A percentile compares a stretch with the other conserved stretches of the same genome.
Conservation (phyloP, 345 rosid species). For the Salix suchowensis region DNA sequence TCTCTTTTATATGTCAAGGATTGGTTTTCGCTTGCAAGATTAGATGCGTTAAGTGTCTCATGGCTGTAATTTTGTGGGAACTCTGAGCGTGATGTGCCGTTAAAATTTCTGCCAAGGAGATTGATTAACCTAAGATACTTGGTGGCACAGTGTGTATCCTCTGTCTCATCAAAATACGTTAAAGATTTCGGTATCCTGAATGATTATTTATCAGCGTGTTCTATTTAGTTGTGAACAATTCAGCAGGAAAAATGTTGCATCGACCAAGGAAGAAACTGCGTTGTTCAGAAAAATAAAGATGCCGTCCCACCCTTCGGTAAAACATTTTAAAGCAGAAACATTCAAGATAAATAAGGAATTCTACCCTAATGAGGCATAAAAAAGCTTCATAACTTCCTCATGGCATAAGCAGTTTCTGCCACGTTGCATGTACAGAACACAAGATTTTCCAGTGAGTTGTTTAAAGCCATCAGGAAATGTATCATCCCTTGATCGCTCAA, state of each 20-base stretch:
- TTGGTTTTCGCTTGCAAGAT: neutral
- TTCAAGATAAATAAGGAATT: neutral
- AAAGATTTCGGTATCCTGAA: neutral
- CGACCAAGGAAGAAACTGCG: neutral
- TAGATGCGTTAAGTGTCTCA: neutral
- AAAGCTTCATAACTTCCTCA: neutral
- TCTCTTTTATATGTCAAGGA: neutral
- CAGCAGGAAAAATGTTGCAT: neutral
- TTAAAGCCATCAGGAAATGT: neutral
- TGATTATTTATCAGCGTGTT: neutral
- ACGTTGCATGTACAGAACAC: neutral
- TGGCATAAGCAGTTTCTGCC: neutral
- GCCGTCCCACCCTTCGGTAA: neutral
- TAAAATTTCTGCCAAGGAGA: neutral
- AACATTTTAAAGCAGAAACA: neutral
- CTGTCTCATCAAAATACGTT: neutral
- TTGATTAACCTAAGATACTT: conserved; percentile 4
- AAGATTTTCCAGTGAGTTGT: neutral
- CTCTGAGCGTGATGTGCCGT: neutral
- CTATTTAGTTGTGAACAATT: neutral
- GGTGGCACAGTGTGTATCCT: conserved; percentile 2
- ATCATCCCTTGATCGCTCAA: neutral
- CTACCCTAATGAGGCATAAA: neutral
- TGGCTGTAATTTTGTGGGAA: conserved; percentile 1
- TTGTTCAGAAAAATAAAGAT: neutral